Base-by-base conservation (phyloP, 257 asterid genomes). In the Rubia yunnanensis region DNA sequence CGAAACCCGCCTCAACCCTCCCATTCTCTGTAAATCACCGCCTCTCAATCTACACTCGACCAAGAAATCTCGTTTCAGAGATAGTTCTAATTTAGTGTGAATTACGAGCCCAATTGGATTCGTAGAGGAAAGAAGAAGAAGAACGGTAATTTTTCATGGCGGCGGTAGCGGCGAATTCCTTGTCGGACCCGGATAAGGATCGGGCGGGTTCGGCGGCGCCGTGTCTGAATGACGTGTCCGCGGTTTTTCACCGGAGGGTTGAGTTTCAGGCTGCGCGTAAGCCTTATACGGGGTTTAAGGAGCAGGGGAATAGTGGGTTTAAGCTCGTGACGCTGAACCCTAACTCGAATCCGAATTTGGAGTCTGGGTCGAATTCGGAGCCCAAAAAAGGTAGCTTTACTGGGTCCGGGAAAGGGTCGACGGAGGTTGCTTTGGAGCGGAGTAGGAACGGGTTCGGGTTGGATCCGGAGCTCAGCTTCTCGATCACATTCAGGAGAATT, bases 241-340 rank as follows among this genome's bases (percentile, higher is more conserved):
- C 81, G 30, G 35, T 82, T 68, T 81, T 84, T 68, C 81, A 83
- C 60, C 82, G 94, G 74, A 88, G 82, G 54, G 80, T 94, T 50
- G 95, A 94, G 70, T 94, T 90, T 78, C 95, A 85, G 50, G 49
- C 65, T 49, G 88, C 84, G 24, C 77, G 76, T 70, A 90, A 79
- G 73, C 78, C 89, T n/a, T 90, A 76, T 74, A 76, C 53, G 73
- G 96, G 96, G 28, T 90, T 94, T 15, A 73, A 39, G 48, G 73
- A 73, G 18, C 63, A 59, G 46, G 75, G 77, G 31, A 78, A 73
- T 59, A 88, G 84, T 63, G 98, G 96, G 83, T 94, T 88, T 82
- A 86, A 81, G 86, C 86, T 94, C 23, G 95, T 83, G 66, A 83
- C 96, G 1, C 62, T 94, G 69, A 90, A 90, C 75, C 95, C 95